Conservation (phyloP, 805 yeast genomes). For the Nakazawaea ishiwadae region DNA sequence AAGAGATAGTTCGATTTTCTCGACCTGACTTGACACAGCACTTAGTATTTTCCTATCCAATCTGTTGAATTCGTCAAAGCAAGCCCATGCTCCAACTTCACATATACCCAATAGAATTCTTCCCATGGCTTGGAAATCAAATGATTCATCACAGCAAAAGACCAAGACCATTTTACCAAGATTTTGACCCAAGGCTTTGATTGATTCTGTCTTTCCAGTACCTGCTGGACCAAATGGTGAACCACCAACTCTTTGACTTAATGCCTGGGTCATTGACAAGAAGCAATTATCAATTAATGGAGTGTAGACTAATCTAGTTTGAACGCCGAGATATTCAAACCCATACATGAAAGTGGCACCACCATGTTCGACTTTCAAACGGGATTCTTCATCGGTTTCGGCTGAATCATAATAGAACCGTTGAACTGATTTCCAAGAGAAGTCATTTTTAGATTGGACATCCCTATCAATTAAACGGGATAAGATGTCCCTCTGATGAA, state of each 20-base stretch:
- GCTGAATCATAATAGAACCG: conserved; percentile 35
- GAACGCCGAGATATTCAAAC: conserved; percentile 75
- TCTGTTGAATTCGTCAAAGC: conserved; percentile 93
- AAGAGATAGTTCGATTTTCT: conserved; percentile 58
- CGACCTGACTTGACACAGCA: conserved; percentile 80
- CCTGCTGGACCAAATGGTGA: conserved; percentile 96
- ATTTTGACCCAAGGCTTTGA: conserved; percentile 76
- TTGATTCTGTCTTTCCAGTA: conserved; percentile 91
- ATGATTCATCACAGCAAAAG: conserved; percentile 87
- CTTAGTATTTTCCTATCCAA: conserved; percentile 67
- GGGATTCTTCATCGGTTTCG: conserved; percentile 23
- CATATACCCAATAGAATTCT: conserved; percentile 76
- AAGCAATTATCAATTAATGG: conserved; percentile 64
- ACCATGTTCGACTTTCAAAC: conserved; percentile 48
- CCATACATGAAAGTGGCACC: conserved; percentile 57
- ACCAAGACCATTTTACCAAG: conserved; percentile 81
- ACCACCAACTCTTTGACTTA: conserved; percentile 76
- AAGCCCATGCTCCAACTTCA: conserved; percentile 88
- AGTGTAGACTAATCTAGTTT: conserved; percentile 71
- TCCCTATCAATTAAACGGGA: conserved; percentile 16
- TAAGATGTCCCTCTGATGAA: conserved; percentile 51
- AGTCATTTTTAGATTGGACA: conserved; percentile 11
- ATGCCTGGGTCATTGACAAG: conserved; percentile 67
- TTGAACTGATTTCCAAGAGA: conserved; percentile 50
- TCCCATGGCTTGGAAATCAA: conserved; percentile 75